Evolutionary conservation across 2,329 filamentous ascomycete species (phyloP), one percentile per base, ranked within the genome.

Genomic region (Aspergillus ibericus): DNA sequence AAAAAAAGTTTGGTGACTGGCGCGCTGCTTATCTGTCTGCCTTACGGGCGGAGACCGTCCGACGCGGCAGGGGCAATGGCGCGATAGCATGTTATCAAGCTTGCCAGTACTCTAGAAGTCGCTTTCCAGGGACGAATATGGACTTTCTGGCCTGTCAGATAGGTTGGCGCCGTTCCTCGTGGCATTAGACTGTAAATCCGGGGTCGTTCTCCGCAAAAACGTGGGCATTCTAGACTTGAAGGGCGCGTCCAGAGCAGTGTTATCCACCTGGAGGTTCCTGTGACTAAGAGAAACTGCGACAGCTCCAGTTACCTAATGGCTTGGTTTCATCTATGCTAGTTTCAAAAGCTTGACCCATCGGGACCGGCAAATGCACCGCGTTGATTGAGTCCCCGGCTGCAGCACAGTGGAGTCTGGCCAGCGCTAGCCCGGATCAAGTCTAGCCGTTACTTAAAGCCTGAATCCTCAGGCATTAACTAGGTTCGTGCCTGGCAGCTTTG

Each of bases 171-270:
- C 49, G 35, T 42, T 10, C 25, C 51, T 53, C 50, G 36, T 53
- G 50, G 50, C 50, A 53, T 53, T 40, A 12, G 36, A 53, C 15
- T 53, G 36, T 13, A 44, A 53, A 53, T 53, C 51, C 38, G 51
- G 51, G 51, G 51, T 53, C 1, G 22, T 20, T 44, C 51, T 53
- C 51, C 51, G 51, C 51, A 53, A 18, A 32, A 16, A 20, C 13
- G 38, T 44, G 44, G 44, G 25, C n/a, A 12, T 29, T 29, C 44
- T 47, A 47, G 44, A 32, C 44, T 16, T 48, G 25, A 15, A 47
- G 22, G 22, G 16, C 12, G 35, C 35, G n/a, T 20, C 36, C n/a
- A 40, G 36, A 40, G 20, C 36, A 16, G 25, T n/a, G n/a, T 27
- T 29, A 48, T 48, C 44, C 44, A 48, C 44, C 25, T 22, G 4